Percentiles rank a stretch among this genome's conserved stretches.
These are phyloP conservation scores for Scleroderma citrinum DNA, from an alignment of 768 basidiomycete genomes.

Conservation along the genomic window DNA sequence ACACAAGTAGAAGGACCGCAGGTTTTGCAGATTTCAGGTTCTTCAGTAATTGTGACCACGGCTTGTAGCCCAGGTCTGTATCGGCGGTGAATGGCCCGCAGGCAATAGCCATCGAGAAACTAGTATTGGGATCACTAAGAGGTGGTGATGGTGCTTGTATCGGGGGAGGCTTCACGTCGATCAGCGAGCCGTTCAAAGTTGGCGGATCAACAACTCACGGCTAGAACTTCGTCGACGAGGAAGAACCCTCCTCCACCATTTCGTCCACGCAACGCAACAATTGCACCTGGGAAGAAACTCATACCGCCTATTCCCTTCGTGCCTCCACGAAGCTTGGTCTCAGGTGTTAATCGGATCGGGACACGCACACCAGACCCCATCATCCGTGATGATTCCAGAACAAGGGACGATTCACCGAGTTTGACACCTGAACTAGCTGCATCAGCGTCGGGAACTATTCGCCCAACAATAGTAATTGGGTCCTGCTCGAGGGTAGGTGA, in stretches of 20 bases:
- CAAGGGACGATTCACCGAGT: constrained; percentile 66
- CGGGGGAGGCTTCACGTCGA: constrained; percentile 53
- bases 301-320: constrained; percentile 55
- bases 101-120: constrained; percentile 65
- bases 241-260: constrained; percentile 92
- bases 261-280: constrained; percentile 79
- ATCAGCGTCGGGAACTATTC: constrained; percentile 69
- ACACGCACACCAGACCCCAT: constrained; percentile 61
- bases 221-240: constrained; percentile 71
- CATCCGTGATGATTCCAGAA: constrained; percentile 80
- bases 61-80: constrained; percentile 66
- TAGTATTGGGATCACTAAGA: constrained; percentile 27
- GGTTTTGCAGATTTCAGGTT: constrained; percentile 62
- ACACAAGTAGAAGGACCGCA: constrained; percentile 71
- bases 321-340: constrained; percentile 60
- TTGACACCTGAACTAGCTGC: constrained; percentile 49
- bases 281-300: constrained; percentile 83
- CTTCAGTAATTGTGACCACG: constrained; percentile 60
- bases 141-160: constrained; percentile 42
- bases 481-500: constrained; percentile 36
- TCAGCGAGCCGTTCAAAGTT: not conserved
- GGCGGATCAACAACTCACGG: constrained; percentile 37
- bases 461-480: constrained; percentile 63
- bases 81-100: constrained; percentile 87
- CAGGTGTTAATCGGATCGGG: constrained; percentile 62